Evolutionary conservation across 2,329 filamentous ascomycete genomes (phyloP), one percentile per base, ranked within the genome.

Genomic region (Venturia aucupariae): DNA sequence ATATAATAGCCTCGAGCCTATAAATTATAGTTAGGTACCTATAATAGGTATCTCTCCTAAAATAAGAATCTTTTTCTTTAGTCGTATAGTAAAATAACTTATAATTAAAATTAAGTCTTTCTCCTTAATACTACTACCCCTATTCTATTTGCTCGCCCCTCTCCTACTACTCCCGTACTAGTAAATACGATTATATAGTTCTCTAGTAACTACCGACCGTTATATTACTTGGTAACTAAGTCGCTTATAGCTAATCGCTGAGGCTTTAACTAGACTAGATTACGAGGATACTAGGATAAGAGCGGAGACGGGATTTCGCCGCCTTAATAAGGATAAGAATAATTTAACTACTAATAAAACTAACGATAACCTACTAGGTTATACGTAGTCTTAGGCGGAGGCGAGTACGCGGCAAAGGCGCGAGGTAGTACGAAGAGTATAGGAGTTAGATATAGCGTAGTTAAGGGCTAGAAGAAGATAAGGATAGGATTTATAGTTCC

Each of bases 311-410:
- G 48, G 66, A 72, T 51, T 57, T 74, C 8, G 71, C 71, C 1
- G 54, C 74, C 8, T 64, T 3, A 72, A 72, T 5, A 69, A 71
- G n/a, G n/a, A n/a, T n/a, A n/a, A n/a, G 13, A 71, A 72, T 17
- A 67, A 67, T n/a, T 67, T 65, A 1, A 68, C 71, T 4, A 30
- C 19, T 15, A 15, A 61, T 22, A 41, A 35, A 4, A 72, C 74
- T 48, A 76, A 76, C 15, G 75, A 81, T 30, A 73, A 75, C 66
- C 66, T 80, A 15, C 79, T 79, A 0, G 73, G 79, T 66, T 81
- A 81, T 66, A 78, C 76, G 32, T 72, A 77, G 64, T 80, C 77
- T 65, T 78, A 81, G 68, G 77, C 76, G 15, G 76, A 80, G 66
- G 78, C 77, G 68, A 73, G 74, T 35, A 73, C 71, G 10, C 70